Conservation (phyloP, 148 eudicot species). For the Linanthus parryae region DNA sequence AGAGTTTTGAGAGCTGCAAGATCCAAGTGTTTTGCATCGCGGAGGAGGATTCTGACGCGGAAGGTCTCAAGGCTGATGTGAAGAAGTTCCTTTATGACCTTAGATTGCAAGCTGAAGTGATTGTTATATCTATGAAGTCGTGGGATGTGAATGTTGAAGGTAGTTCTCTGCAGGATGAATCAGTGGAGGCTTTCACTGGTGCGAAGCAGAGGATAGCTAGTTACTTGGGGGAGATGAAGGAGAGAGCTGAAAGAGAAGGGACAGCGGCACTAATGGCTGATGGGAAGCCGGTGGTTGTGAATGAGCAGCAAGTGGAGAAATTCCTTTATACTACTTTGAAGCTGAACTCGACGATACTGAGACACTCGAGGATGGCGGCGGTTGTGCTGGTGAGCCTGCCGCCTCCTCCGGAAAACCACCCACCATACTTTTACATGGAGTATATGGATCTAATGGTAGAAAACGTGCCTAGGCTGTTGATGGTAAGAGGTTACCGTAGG, state of each 20-base stretch:
- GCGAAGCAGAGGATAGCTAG: constrained; percentile 65
- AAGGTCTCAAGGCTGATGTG: constrained; percentile 79
- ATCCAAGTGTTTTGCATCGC: constrained; percentile 98
- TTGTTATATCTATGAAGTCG: constrained; percentile 79
- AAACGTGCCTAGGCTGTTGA: constrained; percentile 88
- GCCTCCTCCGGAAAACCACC: constrained; percentile 85
- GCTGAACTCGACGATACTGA: constrained; percentile 71
- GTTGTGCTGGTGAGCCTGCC: constrained; percentile 93
- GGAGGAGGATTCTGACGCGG: constrained; percentile 93
- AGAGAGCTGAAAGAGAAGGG: constrained; percentile 46
- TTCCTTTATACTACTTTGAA: constrained; percentile 84
- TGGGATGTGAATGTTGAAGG: constrained; percentile 75
- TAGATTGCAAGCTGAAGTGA: constrained; percentile 94
- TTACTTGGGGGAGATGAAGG: constrained; percentile 58
- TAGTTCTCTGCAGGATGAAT: constrained; percentile 60
- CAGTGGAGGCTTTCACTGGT: constrained; percentile 64
- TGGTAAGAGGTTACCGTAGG: constrained; percentile 86
- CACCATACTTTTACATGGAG: constrained; percentile 88
- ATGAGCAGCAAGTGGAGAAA: constrained; percentile 92
- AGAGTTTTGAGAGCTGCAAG: constrained; percentile 94
- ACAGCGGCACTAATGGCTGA: constrained; percentile 67
- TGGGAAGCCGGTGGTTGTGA: constrained; percentile 63
- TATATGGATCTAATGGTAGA: constrained; percentile 96
- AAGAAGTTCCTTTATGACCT: constrained; percentile 93
- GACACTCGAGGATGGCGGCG: constrained; percentile 93